A percentile compares a stretch with the other conserved stretches of the same genome.
Conservation (phyloP, 2,329 filamentous ascomycete species). For the Aspergillus spinulosporus region DNA sequence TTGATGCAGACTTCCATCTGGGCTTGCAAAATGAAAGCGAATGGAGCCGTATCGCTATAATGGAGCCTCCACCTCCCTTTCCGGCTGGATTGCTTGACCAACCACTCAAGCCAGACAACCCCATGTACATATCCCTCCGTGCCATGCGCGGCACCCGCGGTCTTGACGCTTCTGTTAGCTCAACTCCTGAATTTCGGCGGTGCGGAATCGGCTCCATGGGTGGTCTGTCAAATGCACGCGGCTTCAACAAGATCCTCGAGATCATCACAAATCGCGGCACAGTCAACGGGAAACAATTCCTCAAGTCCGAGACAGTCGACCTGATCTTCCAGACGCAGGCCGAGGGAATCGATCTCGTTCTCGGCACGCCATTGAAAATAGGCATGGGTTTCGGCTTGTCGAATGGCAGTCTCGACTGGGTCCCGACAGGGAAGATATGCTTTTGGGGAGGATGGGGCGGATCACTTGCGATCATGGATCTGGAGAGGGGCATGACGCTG, state of each 20-base stretch:
- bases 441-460: constrained; percentile 53
- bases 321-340: constrained; percentile 50
- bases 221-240: constrained; percentile 50
- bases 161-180: constrained; percentile 24
- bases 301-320: constrained; percentile 47
- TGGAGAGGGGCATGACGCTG: constrained; percentile 45
- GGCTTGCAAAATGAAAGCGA: constrained; percentile 45
- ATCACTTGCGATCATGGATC: constrained; percentile 47
- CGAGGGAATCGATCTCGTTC: constrained; percentile 43
- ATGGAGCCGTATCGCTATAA: constrained; percentile 42
- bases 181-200: constrained; percentile 37
- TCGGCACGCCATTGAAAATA: constrained; percentile 38
- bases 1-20: constrained; percentile 51
- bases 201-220: constrained; percentile 47
- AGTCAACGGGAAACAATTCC: constrained; percentile 36
- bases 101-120: background rate
- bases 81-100: constrained; percentile 17
- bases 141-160: constrained; percentile 30
- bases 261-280: constrained; percentile 36
- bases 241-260: constrained; percentile 46
- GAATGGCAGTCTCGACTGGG: constrained; percentile 23
- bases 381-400: constrained; percentile 47
- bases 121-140: constrained; percentile 28
- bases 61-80: constrained; percentile 32
- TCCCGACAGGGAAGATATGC: constrained; percentile 36